phyloP scores from a whole-genome alignment of 331 rosid species.

The Quercus tomentella region DNA sequence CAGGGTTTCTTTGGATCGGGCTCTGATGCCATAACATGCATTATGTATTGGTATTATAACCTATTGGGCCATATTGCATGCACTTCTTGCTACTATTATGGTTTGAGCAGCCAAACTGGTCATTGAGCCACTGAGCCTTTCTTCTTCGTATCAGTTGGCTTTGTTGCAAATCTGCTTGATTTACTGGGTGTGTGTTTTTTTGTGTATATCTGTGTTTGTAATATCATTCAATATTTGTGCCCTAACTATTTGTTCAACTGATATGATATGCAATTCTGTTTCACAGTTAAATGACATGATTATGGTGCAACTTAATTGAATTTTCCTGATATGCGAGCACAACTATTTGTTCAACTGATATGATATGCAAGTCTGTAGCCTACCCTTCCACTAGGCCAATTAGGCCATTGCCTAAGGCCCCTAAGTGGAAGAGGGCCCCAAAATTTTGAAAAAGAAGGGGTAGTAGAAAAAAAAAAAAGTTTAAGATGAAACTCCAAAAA shows the following conservation, averaged over 20 bases:
- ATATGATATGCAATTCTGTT: not conserved
- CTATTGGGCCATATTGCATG: conserved; percentile 89
- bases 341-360: too few species aligned
- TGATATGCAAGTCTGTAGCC: too few species aligned
- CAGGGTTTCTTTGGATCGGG: conserved; percentile 95
- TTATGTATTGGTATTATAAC: conserved; percentile 76
- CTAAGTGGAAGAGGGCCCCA: too few species aligned
- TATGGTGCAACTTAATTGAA: not conserved
- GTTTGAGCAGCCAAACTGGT: conserved; percentile 47
- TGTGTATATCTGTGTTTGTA: not conserved
- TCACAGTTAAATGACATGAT: not conserved
- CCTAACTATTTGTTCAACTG: not conserved
- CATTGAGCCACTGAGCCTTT: conserved; percentile 14
- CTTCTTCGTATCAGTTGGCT: not conserved
- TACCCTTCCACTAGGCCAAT: too few species aligned
- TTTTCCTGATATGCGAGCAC: too few species aligned
- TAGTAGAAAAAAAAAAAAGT: too few species aligned
- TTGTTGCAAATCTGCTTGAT: not conserved
- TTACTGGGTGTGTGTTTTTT: not conserved
- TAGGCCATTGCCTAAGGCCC: too few species aligned
- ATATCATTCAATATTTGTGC: not conserved
- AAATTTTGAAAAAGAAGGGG: too few species aligned
- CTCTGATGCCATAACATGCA: conserved; percentile 86
- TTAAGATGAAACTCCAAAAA: too few species aligned
- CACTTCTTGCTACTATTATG: conserved; percentile 74